These are phyloP conservation scores for Tuber magnatum DNA, from an alignment of 495 filamentous ascomycete genomes.

Conservation along the genomic window DNA sequence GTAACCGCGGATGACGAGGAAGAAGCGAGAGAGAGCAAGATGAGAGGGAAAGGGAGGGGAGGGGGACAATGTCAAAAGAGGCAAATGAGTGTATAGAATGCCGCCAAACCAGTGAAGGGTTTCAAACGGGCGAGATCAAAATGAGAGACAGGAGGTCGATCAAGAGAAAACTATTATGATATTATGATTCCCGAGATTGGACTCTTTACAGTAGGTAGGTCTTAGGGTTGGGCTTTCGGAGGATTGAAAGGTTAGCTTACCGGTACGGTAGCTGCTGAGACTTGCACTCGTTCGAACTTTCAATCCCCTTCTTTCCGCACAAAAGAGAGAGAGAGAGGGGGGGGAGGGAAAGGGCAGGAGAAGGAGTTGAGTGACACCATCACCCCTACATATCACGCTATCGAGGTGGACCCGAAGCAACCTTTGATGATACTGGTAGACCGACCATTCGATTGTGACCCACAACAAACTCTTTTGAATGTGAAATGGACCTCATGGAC, in stretches of 20 bases:
- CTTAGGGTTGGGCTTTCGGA: not conserved
- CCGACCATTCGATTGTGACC: not conserved
- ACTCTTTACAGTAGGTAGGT: not conserved
- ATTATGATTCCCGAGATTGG: not conserved
- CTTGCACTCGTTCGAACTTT: not conserved
- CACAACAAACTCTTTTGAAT: not conserved
- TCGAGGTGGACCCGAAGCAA: not conserved
- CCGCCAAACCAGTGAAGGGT: slow-evolving; percentile 30
- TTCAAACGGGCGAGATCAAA: slow-evolving; percentile 30
- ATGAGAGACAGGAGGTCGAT: slow-evolving; percentile 18
- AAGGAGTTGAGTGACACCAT: slow-evolving; percentile 21
- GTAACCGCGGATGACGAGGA: slow-evolving; percentile 28
- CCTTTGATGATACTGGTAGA: not conserved
- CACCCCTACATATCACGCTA: slow-evolving; percentile 26
- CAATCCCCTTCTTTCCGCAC: not conserved
- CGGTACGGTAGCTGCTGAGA: not conserved
- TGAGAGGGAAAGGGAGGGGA: slow-evolving; percentile 12
- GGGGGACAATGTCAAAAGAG: slow-evolving; percentile 14
- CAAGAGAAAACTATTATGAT: slow-evolving; percentile 12
- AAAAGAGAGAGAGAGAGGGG: not conserved
- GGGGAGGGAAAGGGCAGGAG: too few species aligned
- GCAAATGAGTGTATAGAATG: slow-evolving; percentile 35
- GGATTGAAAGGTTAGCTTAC: not conserved
- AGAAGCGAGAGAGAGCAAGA: slow-evolving; percentile 21
- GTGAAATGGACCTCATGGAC: not conserved